Conservation (phyloP, 2,329 filamentous ascomycete genomes). For the Berkeleyomyces rouxiae region DNA sequence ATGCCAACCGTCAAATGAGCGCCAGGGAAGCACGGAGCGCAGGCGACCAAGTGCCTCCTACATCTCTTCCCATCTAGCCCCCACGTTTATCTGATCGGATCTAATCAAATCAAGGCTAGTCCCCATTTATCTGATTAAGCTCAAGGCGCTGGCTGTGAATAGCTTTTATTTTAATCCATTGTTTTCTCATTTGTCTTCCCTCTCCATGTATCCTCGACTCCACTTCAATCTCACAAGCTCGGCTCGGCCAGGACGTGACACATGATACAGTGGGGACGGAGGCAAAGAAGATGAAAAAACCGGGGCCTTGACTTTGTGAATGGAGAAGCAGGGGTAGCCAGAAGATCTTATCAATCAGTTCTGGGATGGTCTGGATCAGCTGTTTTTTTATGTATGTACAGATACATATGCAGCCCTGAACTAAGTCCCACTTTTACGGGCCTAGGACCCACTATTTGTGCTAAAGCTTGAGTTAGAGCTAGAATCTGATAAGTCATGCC, state of each 20-base stretch:
- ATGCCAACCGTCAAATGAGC: neutral
- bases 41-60: neutral
- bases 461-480: neutral
- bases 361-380: neutral
- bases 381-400: neutral
- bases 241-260: neutral
- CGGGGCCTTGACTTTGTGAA: neutral
- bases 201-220: neutral
- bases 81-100: slow-evolving; percentile 1
- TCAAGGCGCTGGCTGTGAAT: neutral
- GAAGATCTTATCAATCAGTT: neutral
- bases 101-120: neutral
- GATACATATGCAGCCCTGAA: neutral
- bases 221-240: neutral
- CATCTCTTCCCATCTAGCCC: neutral
- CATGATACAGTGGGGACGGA: neutral
- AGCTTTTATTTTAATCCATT: neutral
- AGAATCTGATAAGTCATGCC: neutral
- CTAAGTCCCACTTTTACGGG: too few relatives aligned
- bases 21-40: neutral
- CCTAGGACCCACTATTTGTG: neutral
- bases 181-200: neutral
- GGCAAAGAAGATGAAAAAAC: neutral
- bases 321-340: neutral
- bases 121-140: neutral